Percentiles rank a stretch among this genome's conserved stretches.
phyloP scores from a whole-genome alignment of 768 basidiomycete genomes.

The Lactarius psammicola region DNA sequence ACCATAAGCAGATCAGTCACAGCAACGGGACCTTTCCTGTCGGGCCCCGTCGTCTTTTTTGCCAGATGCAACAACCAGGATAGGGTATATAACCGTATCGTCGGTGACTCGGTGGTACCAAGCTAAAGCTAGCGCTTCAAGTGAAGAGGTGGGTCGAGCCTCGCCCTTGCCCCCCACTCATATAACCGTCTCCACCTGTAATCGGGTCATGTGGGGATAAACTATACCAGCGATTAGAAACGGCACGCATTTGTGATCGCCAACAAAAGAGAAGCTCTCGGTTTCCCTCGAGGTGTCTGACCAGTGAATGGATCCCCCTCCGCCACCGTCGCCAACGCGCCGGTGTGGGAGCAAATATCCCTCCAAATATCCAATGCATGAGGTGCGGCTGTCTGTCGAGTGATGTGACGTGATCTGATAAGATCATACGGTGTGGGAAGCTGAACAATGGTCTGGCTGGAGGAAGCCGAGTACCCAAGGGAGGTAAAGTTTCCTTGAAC shows the following conservation, averaged over 20 bases:
- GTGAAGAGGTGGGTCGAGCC: not conserved
- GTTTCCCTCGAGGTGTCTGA: not conserved
- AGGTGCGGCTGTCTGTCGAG: not conserved
- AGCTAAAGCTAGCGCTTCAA: not conserved
- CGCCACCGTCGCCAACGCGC: slow-evolving; percentile 16
- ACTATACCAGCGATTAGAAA: not conserved
- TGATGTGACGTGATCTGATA: slow-evolving; percentile 12
- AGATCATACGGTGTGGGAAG: slow-evolving; percentile 1
- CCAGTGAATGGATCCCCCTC: not conserved
- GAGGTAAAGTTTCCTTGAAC: slow-evolving; percentile 10
- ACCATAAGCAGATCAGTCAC: not conserved
- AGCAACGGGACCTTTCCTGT: not conserved
- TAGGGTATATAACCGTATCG: not conserved
- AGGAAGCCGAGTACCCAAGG: not conserved
- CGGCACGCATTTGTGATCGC: not conserved
- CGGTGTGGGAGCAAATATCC: slow-evolving; percentile 12
- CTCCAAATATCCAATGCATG: not conserved
- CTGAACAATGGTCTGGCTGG: not conserved
- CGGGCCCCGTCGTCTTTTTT: not conserved
- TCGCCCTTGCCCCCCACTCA: not conserved
- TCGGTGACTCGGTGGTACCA: not conserved
- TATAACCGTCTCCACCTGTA: not conserved
- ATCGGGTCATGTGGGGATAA: not conserved
- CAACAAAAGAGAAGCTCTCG: not conserved
- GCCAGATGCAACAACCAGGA: not conserved